Base-by-base conservation (phyloP, 1,284 basidiomycete genomes). In the Mycosarcoma mackinlayi region DNA sequence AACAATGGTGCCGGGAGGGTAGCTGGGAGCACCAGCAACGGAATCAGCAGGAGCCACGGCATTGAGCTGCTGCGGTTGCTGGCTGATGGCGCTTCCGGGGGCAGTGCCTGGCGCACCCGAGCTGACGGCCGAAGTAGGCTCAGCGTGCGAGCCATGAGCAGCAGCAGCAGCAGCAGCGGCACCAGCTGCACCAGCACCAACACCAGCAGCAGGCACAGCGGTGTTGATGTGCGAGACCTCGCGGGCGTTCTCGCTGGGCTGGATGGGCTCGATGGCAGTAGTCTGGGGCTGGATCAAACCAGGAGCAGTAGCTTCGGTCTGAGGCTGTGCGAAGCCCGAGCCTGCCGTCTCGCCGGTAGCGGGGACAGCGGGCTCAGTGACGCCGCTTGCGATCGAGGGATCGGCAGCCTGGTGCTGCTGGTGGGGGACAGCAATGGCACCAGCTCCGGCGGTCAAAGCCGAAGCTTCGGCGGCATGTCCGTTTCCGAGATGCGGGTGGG, bases 241-340 rank as follows among this genome's bases (percentile, higher is more conserved):
- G 16, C 41, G 46, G 27, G 65, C 65, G 16, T 38, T 23, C 11
- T 58, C 47, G 35, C 50, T 51, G 14, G 65, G 66, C 52, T 69
- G 66, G 19, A 54, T 33, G 13, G 64, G 49, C 51, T 58, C 46
- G 45, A 59, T 58, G 7, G 64, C 45, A 21, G 44, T 48, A 6
- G 53, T 56, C 39, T 67, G 52, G 18, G 63, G 63, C 56, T 62
- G 49, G 24, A 58, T 45, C 39, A 55, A 35, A n/a, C 65, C 59
- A 35, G 65, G 44, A 39, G 51, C 63, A 39, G 49, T 48, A n/a
- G 44, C 61, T 11, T 18, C n/a, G n/a, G n/a, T n/a, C n/a, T n/a
- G n/a, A n/a, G n/a, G n/a, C n/a, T n/a, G n/a, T n/a, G n/a, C n/a
- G n/a, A n/a, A n/a, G n/a, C n/a, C n/a, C n/a, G n/a, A n/a, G n/a